Conservation (phyloP, 495 filamentous ascomycete genomes). For the Rostrohypoxylon terebratum region DNA sequence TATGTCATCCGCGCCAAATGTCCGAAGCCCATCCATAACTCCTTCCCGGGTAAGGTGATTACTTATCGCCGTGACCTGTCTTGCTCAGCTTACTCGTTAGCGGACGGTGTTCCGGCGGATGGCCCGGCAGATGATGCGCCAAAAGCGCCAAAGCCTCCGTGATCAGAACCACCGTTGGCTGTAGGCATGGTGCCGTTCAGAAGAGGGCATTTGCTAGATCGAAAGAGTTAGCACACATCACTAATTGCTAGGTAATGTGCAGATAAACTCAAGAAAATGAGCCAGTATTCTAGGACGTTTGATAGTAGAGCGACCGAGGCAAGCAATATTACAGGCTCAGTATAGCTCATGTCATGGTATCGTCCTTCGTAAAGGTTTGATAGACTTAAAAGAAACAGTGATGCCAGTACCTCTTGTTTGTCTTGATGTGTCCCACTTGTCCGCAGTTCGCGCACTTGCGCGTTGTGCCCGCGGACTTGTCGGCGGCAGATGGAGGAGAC, state of each 20-base stretch:
- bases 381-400: constrained; percentile 28
- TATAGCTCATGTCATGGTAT: background rate
- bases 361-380: constrained; percentile 15
- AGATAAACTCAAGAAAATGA: constrained; percentile 1
- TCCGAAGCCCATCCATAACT: background rate
- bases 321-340: constrained; percentile 10
- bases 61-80: background rate
- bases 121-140: constrained; percentile 47
- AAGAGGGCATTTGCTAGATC: constrained; percentile 79
- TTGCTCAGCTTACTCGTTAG: constrained; percentile 24
- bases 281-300: background rate
- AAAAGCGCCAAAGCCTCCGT: constrained; percentile 66
- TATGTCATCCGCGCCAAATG: background rate
- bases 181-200: constrained; percentile 87
- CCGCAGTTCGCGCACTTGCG: constrained; percentile 98
- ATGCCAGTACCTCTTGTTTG: constrained; percentile 88
- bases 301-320: background rate
- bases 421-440: constrained; percentile 96
- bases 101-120: constrained; percentile 18
- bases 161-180: constrained; percentile 68
- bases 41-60: background rate
- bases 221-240: constrained; percentile 51
- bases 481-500: constrained; percentile 60
- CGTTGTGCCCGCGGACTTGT: constrained; percentile 73
- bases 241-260: constrained; percentile 9